Evolutionary conservation across 2,329 filamentous ascomycete genomes (phyloP).

Genomic region (Podosphaera aphanis): DNA sequence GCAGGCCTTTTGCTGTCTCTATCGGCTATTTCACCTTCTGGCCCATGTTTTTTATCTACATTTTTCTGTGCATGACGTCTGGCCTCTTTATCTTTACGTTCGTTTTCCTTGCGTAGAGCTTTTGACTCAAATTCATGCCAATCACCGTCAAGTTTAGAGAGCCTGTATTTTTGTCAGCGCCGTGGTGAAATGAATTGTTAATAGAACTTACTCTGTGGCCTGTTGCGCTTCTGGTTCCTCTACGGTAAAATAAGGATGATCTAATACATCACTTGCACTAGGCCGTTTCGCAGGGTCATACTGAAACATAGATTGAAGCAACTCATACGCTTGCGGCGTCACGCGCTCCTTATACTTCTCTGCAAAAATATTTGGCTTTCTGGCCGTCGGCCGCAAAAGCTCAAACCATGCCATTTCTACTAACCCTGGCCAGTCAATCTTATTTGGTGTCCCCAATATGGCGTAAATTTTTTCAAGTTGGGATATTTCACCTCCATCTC

Average conservation of each 20-base stretch:
- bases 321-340: constrained; percentile 58
- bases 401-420: constrained; percentile 96
- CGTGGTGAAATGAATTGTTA: background rate
- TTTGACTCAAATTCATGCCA: constrained; percentile 99
- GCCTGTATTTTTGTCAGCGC: constrained; percentile 18
- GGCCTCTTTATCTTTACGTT: constrained; percentile 29
- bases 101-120: constrained; percentile 72
- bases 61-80: constrained; percentile 5
- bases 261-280: constrained; percentile 59
- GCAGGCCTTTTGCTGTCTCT: background rate
- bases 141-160: constrained; percentile 66
- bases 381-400: constrained; percentile 56
- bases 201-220: constrained; percentile 47
- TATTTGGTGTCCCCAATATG: constrained; percentile 68
- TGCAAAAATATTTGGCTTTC: constrained; percentile 51
- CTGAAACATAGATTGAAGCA: constrained; percentile 63
- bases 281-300: constrained; percentile 75
- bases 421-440: constrained; percentile 66
- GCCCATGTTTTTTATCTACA: background rate
- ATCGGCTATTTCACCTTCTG: background rate
- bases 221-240: constrained; percentile 61
- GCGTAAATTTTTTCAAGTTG: constrained; percentile 95
- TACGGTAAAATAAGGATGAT: constrained; percentile 66
- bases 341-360: constrained; percentile 62
- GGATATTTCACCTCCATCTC: constrained; percentile 84